phyloP scores from a whole-genome alignment of 2,329 filamentous ascomycete species.

The Trichoderma brevicompactum region DNA sequence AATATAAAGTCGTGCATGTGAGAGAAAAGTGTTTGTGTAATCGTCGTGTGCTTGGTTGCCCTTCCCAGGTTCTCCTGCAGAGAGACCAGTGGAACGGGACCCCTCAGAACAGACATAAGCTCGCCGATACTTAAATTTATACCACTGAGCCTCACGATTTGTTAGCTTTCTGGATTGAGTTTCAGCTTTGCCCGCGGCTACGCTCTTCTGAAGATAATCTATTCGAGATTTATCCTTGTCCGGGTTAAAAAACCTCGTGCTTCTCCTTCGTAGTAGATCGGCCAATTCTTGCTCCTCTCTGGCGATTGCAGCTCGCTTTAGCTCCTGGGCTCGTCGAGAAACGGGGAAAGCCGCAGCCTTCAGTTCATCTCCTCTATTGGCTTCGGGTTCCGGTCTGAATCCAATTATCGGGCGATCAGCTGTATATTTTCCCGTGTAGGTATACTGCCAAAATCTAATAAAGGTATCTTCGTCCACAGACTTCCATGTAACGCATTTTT shows the following conservation, averaged over 20 bases:
- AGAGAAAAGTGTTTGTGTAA: slow-evolving; percentile 19
- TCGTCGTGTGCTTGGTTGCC: slow-evolving; percentile 6
- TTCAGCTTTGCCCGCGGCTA: too few relatives aligned
- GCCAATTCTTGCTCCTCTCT: too few relatives aligned
- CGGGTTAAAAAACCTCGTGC: neutral
- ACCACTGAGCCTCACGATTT: slow-evolving; percentile 1
- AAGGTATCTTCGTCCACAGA: slow-evolving; percentile 30
- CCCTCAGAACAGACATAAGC: neutral
- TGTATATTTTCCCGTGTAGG: slow-evolving; percentile 29
- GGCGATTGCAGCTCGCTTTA: too few relatives aligned
- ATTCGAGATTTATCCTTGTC: too few relatives aligned
- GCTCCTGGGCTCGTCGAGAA: too few relatives aligned
- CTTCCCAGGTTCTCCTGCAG: neutral
- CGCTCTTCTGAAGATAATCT: too few relatives aligned
- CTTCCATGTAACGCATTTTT: slow-evolving; percentile 27
- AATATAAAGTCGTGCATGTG: slow-evolving; percentile 27
- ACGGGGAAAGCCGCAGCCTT: too few relatives aligned
- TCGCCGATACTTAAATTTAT: neutral
- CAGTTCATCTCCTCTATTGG: neutral
- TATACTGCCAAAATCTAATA: slow-evolving; percentile 29
- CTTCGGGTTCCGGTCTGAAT: neutral
- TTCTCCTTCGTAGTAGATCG: too few relatives aligned
- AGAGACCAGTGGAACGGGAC: neutral
- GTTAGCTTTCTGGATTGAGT: neutral
- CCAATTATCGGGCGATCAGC: neutral